A percentile compares a stretch with the other conserved stretches of the same genome.
These are phyloP conservation scores for Huntiella decipiens DNA, from an alignment of 2,329 filamentous ascomycete genomes.

Conservation along the genomic window DNA sequence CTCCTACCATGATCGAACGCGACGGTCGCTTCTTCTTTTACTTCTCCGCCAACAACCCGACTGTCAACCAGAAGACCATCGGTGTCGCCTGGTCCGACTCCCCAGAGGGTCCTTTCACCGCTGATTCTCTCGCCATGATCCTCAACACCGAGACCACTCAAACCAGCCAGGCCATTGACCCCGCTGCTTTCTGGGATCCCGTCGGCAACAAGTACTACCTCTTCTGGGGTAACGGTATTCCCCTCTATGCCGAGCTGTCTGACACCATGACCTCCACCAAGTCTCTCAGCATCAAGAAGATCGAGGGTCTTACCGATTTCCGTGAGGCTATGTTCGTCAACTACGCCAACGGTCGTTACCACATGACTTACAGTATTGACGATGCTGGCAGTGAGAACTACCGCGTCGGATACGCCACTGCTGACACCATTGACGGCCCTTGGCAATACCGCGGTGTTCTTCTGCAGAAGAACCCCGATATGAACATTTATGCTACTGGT, in stretches of 20 bases:
- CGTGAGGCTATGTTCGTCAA: conserved; percentile 25
- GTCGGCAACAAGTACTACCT: conserved; percentile 37
- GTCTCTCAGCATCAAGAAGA: conserved; percentile 17
- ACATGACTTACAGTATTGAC: conserved; percentile 28
- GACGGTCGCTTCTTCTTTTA: conserved; percentile 46
- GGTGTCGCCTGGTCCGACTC: conserved; percentile 38
- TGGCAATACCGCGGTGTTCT: conserved; percentile 27
- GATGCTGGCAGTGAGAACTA: conserved; percentile 28
- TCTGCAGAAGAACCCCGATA: conserved; percentile 22
- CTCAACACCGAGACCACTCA: conserved; percentile 27
- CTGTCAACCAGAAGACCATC: conserved; percentile 37
- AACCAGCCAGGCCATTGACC: conserved; percentile 34
- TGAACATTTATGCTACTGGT: conserved; percentile 27
- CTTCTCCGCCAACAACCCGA: conserved; percentile 34
- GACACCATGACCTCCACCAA: conserved; percentile 29
- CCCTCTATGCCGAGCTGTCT: conserved; percentile 23
- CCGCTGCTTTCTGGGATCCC: conserved; percentile 40
- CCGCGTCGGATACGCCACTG: conserved; percentile 27
- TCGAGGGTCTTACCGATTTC: conserved; percentile 23
- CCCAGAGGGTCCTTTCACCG: conserved; percentile 40
- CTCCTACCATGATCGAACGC: conserved; percentile 40
- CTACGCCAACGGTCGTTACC: conserved; percentile 26
- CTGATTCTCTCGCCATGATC: conserved; percentile 33
- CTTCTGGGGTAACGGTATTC: conserved; percentile 37
- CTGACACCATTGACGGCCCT: conserved; percentile 20